Conservation (phyloP, 306 rosid genomes). For the Amphicarpaea edgeworthii region DNA sequence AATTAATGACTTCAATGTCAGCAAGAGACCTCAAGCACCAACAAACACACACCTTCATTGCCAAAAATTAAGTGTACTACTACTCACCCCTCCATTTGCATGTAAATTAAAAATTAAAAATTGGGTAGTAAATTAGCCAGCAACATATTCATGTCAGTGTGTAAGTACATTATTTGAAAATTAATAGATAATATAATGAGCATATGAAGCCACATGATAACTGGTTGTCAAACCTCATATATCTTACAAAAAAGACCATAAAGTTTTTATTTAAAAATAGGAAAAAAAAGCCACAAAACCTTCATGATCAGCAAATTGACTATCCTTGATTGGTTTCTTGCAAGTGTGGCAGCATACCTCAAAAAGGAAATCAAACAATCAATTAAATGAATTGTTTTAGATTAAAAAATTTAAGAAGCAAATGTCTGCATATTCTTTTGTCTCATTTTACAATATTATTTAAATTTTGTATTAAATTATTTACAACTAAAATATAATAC, state of each 20-base stretch:
- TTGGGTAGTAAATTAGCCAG: slow-evolving; percentile 11
- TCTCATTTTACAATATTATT: no score
- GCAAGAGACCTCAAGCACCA: no score
- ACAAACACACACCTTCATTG: no score
- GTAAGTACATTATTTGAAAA: slow-evolving; percentile 4
- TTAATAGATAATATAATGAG: slow-evolving; percentile 14
- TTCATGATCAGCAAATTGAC: slow-evolving; percentile 84
- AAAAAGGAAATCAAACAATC: slow-evolving; percentile 52
- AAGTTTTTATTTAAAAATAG: slow-evolving; percentile 18
- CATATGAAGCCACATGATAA: neutral
- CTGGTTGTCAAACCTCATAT: slow-evolving; percentile 30
- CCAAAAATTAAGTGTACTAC: no score
- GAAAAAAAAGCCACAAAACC: slow-evolving; percentile 62
- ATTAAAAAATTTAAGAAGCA: slow-evolving; percentile 34
- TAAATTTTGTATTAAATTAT: no score
- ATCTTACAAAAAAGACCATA: slow-evolving; percentile 16
- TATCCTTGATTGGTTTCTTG: slow-evolving; percentile 90
- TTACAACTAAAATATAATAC: no score
- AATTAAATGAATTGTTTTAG: slow-evolving; percentile 41
- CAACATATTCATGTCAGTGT: slow-evolving; percentile 26
- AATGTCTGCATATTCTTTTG: no score
- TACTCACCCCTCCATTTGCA: no score
- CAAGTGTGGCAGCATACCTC: slow-evolving; percentile 94
- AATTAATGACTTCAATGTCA: no score
- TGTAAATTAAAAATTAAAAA: no score